Base-by-base conservation (phyloP, 495 filamentous ascomycete genomes). In the Penicillium diatomitis region DNA sequence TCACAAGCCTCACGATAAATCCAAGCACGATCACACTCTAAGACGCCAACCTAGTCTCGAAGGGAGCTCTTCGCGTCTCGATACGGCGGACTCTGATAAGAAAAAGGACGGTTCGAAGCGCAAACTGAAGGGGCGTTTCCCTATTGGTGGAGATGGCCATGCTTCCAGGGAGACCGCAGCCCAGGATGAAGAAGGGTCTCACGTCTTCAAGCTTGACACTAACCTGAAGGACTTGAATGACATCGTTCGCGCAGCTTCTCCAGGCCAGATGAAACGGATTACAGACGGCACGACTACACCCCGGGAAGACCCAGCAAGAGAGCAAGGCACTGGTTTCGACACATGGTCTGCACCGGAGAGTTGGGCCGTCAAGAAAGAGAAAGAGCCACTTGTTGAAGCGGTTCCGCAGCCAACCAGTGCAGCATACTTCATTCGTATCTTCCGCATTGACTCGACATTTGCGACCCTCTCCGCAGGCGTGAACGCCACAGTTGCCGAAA, bases 341-440 rank as follows among this genome's bases (percentile, higher is more conserved):
- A 74, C 76, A 5, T 96, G 90, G 90, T 83, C 88, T 64, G 88
- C 89, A 3, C 90, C 90, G 8, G 90, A 96, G 62, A 92, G 87
- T 64, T 96, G 90, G 90, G 86, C 85, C 33, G 88, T 95, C 33
- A 87, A 83, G 52, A 81, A 77, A 49, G 71, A 72, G 30, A 79
- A 90, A 41, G 87, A 90, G 41, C 79, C 82, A 56, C 68, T 78
- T 34, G 56, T 68, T 11, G 66, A 74, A 11, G 53, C 83, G 7
- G 64, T 63, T 88, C 43, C 78, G 84, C 38, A 78, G 79, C 47
- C 77, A 83, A 28, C 61, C 64, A 44, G 42, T 51, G 68, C 66
- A 5, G 79, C 82, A 38, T 95, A 92, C 64, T 96, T 88, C 61
- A 91, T 97, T 52, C 88, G 94, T n/a, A 82, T 99, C 11, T 99